phyloP scores from a whole-genome alignment of 1,284 basidiomycete genomes.

The Somion occarium region DNA sequence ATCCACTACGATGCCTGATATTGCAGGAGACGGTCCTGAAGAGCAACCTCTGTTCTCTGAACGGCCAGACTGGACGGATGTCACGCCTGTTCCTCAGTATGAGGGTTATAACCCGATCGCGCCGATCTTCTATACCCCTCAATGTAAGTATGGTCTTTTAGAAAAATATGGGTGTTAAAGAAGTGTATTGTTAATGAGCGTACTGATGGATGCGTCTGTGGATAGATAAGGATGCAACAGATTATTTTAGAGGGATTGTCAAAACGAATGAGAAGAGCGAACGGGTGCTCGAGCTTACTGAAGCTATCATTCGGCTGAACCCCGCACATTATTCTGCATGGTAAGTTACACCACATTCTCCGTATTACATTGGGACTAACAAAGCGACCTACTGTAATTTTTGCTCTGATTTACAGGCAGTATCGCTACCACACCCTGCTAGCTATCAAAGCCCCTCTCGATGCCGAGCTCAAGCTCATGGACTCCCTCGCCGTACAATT shows the following conservation, averaged over 20 bases:
- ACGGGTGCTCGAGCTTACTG: slow-evolving; percentile 81
- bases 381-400: background rate
- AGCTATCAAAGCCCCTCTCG: slow-evolving; percentile 60
- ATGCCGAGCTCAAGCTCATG: slow-evolving; percentile 76
- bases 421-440: slow-evolving; percentile 86
- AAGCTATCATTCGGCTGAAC: slow-evolving; percentile 81
- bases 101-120: slow-evolving; percentile 76
- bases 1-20: slow-evolving; percentile 10
- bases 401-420: slow-evolving; percentile 55
- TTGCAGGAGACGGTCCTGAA: slow-evolving; percentile 8
- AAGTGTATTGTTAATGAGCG: background rate
- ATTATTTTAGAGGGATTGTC: slow-evolving; percentile 85
- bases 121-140: slow-evolving; percentile 81
- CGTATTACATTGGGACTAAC: no score
- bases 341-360: slow-evolving; percentile 43
- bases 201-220: no score
- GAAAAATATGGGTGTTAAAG: no score
- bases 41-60: slow-evolving; percentile 45
- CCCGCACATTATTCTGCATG: slow-evolving; percentile 95
- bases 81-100: slow-evolving; percentile 77
- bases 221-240: slow-evolving; percentile 88
- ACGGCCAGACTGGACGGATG: slow-evolving; percentile 73
- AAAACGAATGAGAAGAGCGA: slow-evolving; percentile 71
- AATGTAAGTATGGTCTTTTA: slow-evolving; percentile 65
- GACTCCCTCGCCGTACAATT: slow-evolving; percentile 77